Evolutionary conservation across 2,329 filamentous ascomycete species (phyloP).

Genomic region (Epichloe amarillans): DNA sequence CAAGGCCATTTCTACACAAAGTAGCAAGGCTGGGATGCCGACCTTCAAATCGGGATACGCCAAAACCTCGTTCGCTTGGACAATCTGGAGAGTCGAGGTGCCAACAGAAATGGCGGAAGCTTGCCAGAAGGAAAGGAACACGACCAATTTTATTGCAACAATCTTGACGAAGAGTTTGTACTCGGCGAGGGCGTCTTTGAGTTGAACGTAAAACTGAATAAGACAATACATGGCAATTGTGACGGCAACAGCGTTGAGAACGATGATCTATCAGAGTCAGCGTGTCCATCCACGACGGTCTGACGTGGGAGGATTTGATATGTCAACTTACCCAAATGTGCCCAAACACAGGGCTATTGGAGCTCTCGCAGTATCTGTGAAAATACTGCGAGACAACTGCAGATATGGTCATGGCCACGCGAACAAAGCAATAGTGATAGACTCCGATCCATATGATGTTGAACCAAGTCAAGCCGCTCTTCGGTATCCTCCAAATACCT

Average conservation of each 20-base stretch:
- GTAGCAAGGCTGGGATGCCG: slow-evolving; percentile 62
- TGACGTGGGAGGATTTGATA: not conserved
- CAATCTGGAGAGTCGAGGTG: slow-evolving; percentile 47
- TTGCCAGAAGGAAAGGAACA: slow-evolving; percentile 90
- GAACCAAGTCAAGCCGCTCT: slow-evolving; percentile 79
- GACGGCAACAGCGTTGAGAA: slow-evolving; percentile 58
- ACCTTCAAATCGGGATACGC: slow-evolving; percentile 67
- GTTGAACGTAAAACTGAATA: slow-evolving; percentile 74
- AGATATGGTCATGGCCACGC: slow-evolving; percentile 66
- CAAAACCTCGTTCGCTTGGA: slow-evolving; percentile 44
- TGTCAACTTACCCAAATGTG: slow-evolving; percentile 59
- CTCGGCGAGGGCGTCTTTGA: slow-evolving; percentile 52
- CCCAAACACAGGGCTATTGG: slow-evolving; percentile 63
- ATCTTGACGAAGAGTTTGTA: slow-evolving; percentile 70
- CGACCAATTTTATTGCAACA: slow-evolving; percentile 76
- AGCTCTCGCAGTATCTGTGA: slow-evolving; percentile 64
- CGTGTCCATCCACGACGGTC: not conserved
- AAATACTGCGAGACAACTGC: slow-evolving; percentile 60
- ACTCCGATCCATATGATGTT: slow-evolving; percentile 74
- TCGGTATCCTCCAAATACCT: slow-evolving; percentile 59
- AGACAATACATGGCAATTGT: slow-evolving; percentile 80
- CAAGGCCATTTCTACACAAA: slow-evolving; percentile 75
- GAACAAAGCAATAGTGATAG: slow-evolving; percentile 77
- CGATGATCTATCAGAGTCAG: slow-evolving; percentile 35
- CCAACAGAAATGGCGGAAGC: slow-evolving; percentile 36